phyloP scores from a whole-genome alignment of 2,329 filamentous ascomycete genomes.

The Aureobasidium melanogenum region DNA sequence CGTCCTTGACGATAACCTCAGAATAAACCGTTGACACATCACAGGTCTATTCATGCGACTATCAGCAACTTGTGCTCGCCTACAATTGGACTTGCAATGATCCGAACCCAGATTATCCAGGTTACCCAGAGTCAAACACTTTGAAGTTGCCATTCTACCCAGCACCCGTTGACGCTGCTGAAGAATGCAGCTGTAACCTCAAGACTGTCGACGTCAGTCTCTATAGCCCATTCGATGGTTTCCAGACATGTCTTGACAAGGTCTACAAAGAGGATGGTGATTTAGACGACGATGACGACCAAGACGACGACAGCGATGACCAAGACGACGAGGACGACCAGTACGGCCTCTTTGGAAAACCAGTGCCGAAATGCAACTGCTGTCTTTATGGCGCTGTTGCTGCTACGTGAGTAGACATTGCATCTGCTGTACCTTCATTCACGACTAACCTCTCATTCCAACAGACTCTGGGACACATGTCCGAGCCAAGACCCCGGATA shows the following conservation, averaged over 20 bases:
- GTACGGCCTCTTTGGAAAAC: neutral
- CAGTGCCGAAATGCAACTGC: neutral
- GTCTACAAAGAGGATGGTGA: neutral
- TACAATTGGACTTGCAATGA: neutral
- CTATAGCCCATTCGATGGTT: too few species aligned
- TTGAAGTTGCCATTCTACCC: neutral
- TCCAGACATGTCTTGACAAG: neutral
- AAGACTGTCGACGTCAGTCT: neutral
- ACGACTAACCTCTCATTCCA: neutral
- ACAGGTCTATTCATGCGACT: conserved; percentile 6
- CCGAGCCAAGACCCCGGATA: neutral
- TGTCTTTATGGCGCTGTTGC: neutral
- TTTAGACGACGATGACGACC: neutral
- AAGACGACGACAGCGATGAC: neutral
- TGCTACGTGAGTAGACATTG: neutral
- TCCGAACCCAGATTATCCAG: too few species aligned
- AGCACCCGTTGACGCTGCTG: neutral
- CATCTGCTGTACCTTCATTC: neutral
- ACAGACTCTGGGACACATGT: neutral
- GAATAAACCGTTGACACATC: neutral
- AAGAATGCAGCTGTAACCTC: neutral
- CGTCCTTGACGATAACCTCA: neutral
- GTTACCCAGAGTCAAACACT: too few species aligned
- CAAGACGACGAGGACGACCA: neutral
- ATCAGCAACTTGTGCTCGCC: neutral